phyloP scores from a whole-genome alignment of 192 early-diverging fungal species.

The Coemansia sp. region DNA sequence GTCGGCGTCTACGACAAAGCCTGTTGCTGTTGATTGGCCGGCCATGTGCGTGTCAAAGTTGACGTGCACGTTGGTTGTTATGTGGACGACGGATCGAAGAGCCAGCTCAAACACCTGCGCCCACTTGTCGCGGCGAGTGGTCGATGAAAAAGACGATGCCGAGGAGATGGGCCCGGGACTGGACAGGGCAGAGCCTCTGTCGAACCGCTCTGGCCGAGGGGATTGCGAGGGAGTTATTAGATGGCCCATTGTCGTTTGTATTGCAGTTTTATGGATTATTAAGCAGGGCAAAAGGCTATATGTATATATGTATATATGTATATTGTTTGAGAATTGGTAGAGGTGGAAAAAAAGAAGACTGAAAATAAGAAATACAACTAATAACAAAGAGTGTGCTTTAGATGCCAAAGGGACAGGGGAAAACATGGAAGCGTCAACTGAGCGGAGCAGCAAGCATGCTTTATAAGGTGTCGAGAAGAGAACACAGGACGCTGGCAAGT shows the following conservation, averaged over 20 bases:
- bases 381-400: not conserved
- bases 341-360: not conserved
- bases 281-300: no score
- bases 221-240: conserved; percentile 3
- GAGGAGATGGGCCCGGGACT: not conserved
- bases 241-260: not conserved
- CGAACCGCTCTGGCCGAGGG: not conserved
- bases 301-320: not conserved
- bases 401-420: not conserved
- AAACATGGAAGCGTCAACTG: not conserved
- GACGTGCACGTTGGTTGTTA: conserved; percentile 4
- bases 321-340: not conserved
- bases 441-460: not conserved
- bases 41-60: conserved; percentile 7
- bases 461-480: no score
- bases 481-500: no score
- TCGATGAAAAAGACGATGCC: conserved; percentile 1
- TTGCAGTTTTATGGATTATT: no score
- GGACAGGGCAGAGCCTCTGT: not conserved
- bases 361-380: not conserved
- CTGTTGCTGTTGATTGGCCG: conserved; percentile 48
- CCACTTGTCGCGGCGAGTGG: conserved; percentile 2
- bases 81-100: conserved; percentile 2
- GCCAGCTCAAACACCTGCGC: conserved; percentile 1
- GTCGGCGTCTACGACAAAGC: conserved; percentile 66